Evolutionary conservation across 1,284 basidiomycete species (phyloP), one percentile per base, ranked within the genome.

Genomic region (Apiotrichum siamense): DNA sequence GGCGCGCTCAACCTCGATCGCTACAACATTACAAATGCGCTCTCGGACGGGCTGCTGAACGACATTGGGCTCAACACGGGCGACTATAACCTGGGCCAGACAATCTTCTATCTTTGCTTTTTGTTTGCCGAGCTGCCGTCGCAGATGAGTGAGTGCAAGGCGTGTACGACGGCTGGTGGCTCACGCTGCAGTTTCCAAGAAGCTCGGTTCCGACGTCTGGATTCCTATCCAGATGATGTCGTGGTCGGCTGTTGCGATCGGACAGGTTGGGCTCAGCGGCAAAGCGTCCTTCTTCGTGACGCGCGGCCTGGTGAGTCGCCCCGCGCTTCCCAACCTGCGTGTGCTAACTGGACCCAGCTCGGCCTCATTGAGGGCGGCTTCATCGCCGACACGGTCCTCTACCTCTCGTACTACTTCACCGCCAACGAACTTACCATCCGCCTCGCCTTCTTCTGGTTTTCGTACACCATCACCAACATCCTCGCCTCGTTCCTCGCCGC

Each of bases 371-470:
- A 74, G 55, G 68, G 57, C 2, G 73, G 73, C 0, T 74, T 75
- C 47, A 65, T 77, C 13, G 67, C 74, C 0, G 72, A 73, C 50
- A 60, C 63, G 20, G 64, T 75, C 39, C 55, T 75, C 4, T 76
- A 74, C 55, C 52, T 75, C 4, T 63, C 56, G 18, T 75, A 75
- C 55, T 77, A 61, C 55, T 75, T 68, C 53, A 66, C 49, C 33
- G 38, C 45, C 31, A 54, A 25, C 17, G 74, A 76, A 50, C 62
- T 77, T 32, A 66, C 68, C 10, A 63, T 72, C 11, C 58, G 74
- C 4, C 59, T 76, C 5, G 60, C 62, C 17, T 72, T 60, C 50
- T 76, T 76, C 61, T 77, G 67, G 67, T 57, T 68, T 21, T 51
- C 66, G 2, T 39, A 64, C 20, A 60, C 64, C 18, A 18, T 39